These are phyloP conservation scores for Aspergillus sp. DNA, from an alignment of 2,329 filamentous ascomycete genomes.

Conservation along the genomic window DNA sequence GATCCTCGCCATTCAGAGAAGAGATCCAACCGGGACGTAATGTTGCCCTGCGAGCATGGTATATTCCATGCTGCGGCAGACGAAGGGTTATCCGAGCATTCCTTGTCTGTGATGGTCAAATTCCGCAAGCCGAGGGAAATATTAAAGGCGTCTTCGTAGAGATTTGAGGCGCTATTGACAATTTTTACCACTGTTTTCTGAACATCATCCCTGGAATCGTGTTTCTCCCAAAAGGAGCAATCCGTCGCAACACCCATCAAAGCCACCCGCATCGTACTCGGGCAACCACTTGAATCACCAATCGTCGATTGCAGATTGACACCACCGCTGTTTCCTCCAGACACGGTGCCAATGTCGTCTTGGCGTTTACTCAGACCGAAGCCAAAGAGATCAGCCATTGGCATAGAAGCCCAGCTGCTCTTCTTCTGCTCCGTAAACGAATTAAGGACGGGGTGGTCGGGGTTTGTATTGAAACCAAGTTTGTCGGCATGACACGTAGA, in stretches of 20 bases:
- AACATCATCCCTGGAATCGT: constrained; percentile 65
- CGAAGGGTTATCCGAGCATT: constrained; percentile 71
- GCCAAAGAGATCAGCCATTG: constrained; percentile 68
- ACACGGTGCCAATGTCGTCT: constrained; percentile 66
- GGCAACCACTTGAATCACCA: constrained; percentile 80
- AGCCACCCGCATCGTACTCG: constrained; percentile 84
- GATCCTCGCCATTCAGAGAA: constrained; percentile 88
- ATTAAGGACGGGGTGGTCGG: constrained; percentile 65
- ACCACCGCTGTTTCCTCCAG: constrained; percentile 75
- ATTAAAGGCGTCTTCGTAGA: constrained; percentile 92
- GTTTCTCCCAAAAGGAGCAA: constrained; percentile 77
- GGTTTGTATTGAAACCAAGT: constrained; percentile 75
- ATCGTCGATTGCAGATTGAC: constrained; percentile 78
- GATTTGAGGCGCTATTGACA: constrained; percentile 80
- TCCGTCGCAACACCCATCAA: constrained; percentile 90
- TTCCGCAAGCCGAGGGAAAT: constrained; percentile 89
- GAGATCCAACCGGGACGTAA: constrained; percentile 76
- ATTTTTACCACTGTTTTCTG: constrained; percentile 74
- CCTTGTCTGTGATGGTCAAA: constrained; percentile 70
- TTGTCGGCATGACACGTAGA: constrained; percentile 70
- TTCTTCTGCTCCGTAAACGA: constrained; percentile 56
- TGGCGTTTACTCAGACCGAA: constrained; percentile 59
- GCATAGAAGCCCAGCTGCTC: constrained; percentile 59
- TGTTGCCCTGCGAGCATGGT: constrained; percentile 58
- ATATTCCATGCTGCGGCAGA: constrained; percentile 79